phyloP scores from a whole-genome alignment of 31 red algal species.

The Odonthalia washingtoniensis region DNA sequence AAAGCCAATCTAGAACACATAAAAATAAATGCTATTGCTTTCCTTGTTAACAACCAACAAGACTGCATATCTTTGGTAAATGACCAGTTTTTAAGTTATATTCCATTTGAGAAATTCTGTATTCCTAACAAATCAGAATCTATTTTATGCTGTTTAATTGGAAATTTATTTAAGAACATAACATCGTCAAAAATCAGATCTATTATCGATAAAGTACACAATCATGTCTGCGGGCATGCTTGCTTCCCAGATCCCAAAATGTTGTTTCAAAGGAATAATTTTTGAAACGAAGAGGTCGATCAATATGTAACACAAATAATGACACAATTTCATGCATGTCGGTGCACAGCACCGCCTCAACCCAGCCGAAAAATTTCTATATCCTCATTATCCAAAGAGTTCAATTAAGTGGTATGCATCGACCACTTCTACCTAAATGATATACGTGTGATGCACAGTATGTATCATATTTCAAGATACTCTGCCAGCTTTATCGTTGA shows the following conservation, averaged over 20 bases:
- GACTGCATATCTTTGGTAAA: conserved; percentile 5
- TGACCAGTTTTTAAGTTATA: background rate
- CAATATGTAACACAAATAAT: conserved; percentile 15
- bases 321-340: background rate
- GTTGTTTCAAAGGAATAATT: conserved; percentile 17
- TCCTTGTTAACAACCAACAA: background rate
- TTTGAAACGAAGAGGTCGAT: conserved; percentile 16
- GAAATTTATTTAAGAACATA: background rate
- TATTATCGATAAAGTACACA: conserved; percentile 47
- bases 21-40: background rate
- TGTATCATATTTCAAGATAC: background rate
- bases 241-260: conserved; percentile 16
- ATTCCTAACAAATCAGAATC: background rate
- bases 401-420: background rate
- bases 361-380: conserved; percentile 31
- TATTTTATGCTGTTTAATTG: background rate
- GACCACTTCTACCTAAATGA: conserved; percentile 19
- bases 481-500: background rate
- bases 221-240: conserved; percentile 43
- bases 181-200: conserved; percentile 3
- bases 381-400: conserved; percentile 5
- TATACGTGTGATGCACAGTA: conserved; percentile 12
- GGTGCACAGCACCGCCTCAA: conserved; percentile 11
- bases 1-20: background rate
- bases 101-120: background rate